Evolutionary conservation across 78 protist genomes (phyloP).

Genomic region (Dictyostelium intermedium): DNA sequence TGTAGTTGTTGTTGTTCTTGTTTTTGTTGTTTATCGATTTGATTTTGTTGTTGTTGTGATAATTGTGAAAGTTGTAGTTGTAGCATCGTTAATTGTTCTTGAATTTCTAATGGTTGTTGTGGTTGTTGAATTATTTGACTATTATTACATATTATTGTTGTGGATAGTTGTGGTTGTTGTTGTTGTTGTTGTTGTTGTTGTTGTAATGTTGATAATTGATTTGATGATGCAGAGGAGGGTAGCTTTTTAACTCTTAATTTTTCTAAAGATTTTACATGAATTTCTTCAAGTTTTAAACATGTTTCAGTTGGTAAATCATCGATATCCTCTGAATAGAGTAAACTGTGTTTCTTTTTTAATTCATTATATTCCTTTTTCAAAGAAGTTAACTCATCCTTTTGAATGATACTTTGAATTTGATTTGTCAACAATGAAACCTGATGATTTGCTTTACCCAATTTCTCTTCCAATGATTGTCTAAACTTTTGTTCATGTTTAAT

Average conservation of each 20-base stretch:
- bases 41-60: neutral
- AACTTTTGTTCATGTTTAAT: slow-evolving; percentile 36
- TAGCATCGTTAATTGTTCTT: neutral
- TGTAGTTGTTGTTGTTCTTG: neutral
- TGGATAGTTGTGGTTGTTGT: neutral
- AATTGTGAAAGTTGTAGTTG: neutral
- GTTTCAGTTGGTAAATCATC: slow-evolving; percentile 31
- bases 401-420: slow-evolving; percentile 11
- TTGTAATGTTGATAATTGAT: neutral
- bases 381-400: neutral
- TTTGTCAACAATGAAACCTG: slow-evolving; percentile 1
- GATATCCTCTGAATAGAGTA: neutral
- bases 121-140: neutral
- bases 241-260: slow-evolving; percentile 30
- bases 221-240: neutral
- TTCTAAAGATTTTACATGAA: slow-evolving; percentile 30
- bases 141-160: neutral
- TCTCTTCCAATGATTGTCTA: slow-evolving; percentile 24
- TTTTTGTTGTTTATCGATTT: neutral
- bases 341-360: slow-evolving; percentile 7
- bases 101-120: slow-evolving; percentile 3
- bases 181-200: neutral
- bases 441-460: slow-evolving; percentile 6
- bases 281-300: slow-evolving; percentile 10
- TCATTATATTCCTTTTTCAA: neutral